These are phyloP conservation scores for Colletotrichum cordylinicola DNA, from an alignment of 2,329 filamentous ascomycete species.

Conservation along the genomic window DNA sequence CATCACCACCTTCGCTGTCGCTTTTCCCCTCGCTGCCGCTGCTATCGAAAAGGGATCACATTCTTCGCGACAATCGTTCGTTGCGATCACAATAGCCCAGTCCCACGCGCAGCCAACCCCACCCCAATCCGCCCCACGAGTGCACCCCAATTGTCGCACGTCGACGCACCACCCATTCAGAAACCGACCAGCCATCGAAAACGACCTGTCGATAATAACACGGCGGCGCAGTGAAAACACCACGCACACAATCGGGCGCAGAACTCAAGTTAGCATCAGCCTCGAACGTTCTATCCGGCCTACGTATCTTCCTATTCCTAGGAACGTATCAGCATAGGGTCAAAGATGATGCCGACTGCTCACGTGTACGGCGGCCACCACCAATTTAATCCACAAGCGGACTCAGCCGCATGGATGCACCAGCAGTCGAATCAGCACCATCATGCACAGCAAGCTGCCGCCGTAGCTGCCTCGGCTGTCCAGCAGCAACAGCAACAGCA, in stretches of 20 bases:
- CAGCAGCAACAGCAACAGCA: slow-evolving; percentile 54
- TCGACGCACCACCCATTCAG: not conserved
- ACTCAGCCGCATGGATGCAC: slow-evolving; percentile 71
- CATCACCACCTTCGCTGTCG: not conserved
- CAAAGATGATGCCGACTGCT: slow-evolving; percentile 66
- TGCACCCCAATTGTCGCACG: not conserved
- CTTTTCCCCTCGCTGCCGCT: not conserved
- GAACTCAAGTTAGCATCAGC: not conserved
- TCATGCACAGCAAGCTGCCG: slow-evolving; percentile 60
- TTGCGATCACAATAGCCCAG: not conserved
- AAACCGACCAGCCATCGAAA: not conserved
- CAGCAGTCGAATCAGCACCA: slow-evolving; percentile 67
- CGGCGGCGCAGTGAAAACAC: not conserved
- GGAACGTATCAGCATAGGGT: not conserved
- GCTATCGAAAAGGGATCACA: not conserved
- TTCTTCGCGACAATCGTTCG: not conserved
- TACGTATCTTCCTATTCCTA: not conserved
- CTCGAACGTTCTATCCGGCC: not conserved
- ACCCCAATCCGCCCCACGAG: not conserved
- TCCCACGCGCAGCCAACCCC: not conserved
- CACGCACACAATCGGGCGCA: not conserved
- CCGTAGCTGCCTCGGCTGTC: slow-evolving; percentile 56
- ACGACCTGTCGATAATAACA: not conserved
- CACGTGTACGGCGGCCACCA: slow-evolving; percentile 70
- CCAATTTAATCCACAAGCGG: slow-evolving; percentile 67